Evolutionary conservation across 345 rosid genomes (phyloP).

Genomic region (Boechera stricta): DNA sequence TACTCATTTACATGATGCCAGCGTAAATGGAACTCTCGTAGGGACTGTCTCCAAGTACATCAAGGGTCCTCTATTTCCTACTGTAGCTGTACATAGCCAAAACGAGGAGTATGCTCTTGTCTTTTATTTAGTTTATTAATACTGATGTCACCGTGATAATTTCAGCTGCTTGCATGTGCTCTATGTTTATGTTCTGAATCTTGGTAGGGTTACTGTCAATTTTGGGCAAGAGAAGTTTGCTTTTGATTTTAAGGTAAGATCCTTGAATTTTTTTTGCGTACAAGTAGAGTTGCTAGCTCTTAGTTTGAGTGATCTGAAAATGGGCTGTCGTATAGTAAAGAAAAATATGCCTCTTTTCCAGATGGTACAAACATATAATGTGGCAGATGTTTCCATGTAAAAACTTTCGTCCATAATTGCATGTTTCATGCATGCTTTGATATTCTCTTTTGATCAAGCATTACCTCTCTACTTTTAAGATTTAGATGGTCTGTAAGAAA

Average conservation of each 20-base stretch:
- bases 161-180: background rate
- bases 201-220: conserved; percentile 83
- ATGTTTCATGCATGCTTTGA: background rate
- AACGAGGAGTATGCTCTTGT: conserved; percentile 77
- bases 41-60: conserved; percentile 69
- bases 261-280: background rate
- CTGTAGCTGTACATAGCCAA: conserved; percentile 90
- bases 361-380: background rate
- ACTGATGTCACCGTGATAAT: background rate
- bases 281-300: background rate
- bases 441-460: background rate
- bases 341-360: background rate
- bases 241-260: conserved; percentile 80
- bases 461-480: background rate
- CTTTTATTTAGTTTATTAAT: conserved; percentile 8
- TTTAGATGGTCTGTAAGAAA: conserved; percentile 16
- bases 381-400: background rate
- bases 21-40: conserved; percentile 74
- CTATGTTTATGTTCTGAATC: conserved; percentile 25
- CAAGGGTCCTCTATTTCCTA: conserved; percentile 78
- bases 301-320: background rate
- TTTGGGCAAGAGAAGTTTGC: conserved; percentile 82
- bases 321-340: background rate
- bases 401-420: background rate
- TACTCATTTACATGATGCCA: conserved; percentile 37